Percentiles rank a stretch among this genome's conserved stretches.
phyloP scores from a whole-genome alignment of 2,329 filamentous ascomycete species.

The Trichoderma gracile region DNA sequence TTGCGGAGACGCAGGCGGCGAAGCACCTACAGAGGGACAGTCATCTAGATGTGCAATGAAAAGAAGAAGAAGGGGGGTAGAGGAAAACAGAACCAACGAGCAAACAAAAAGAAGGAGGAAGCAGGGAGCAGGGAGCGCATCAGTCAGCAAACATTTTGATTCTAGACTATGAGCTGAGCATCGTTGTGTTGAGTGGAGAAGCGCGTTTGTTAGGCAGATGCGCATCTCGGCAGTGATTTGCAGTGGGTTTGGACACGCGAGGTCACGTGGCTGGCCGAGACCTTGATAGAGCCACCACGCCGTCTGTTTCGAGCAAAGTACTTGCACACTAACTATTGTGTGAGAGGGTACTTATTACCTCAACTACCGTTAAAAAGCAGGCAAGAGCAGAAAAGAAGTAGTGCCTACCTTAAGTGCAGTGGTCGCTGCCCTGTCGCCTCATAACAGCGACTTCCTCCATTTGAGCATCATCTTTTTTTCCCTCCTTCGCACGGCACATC shows the following conservation, averaged over 20 bases:
- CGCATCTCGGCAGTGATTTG: not conserved
- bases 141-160: not conserved
- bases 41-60: conserved; percentile 3
- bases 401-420: too few species aligned
- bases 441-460: too few species aligned
- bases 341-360: too few species aligned
- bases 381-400: too few species aligned
- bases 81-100: not conserved
- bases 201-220: conserved; percentile 7
- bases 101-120: not conserved
- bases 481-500: too few species aligned
- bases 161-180: not conserved
- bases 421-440: too few species aligned
- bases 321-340: too few species aligned
- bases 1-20: conserved; percentile 25
- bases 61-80: not conserved
- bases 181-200: not conserved
- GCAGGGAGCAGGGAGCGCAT: not conserved
- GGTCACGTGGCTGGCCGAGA: not conserved
- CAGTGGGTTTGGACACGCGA: not conserved
- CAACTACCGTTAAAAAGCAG: too few species aligned
- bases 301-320: too few species aligned
- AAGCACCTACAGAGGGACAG: not conserved
- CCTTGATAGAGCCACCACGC: too few species aligned
- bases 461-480: too few species aligned